Base-by-base conservation (phyloP, 352 stramenopile species). In the Pythium vanterpoolii region DNA sequence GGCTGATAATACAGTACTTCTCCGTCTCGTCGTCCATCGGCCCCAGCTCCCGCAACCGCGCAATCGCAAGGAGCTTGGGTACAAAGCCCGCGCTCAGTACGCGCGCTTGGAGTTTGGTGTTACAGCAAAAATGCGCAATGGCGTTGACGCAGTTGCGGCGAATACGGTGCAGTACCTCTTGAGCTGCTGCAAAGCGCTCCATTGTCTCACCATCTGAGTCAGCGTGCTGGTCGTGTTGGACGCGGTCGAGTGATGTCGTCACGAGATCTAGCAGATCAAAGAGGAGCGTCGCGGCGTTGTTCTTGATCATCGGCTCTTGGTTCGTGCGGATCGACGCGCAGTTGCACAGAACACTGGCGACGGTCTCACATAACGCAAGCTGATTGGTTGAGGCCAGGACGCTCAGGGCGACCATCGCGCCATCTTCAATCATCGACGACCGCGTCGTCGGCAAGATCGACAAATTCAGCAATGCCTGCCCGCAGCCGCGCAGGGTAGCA, bases 391-490 rank as follows among this genome's bases (percentile, higher is more conserved):
- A 61, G 1, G 62, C 38, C 16, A 94, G 53, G 14, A 88, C 73
- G 47, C 75, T 70, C 2, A 94, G 59, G 31, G 76, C 83, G 8
- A 62, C 45, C 38, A 94, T 65, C 4, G 70, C 81, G 34, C 84
- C 84, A 56, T 93, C 84, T 54, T 94, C 84, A 24, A 94, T 73
- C 60, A 93, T 74, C 19, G 74, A 71, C 1, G 76, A 71, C 21
- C 85, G 82, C 9, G 85, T 93, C 21, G 83, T 90, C 4, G 81
- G 80, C 18, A 91, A 49, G 33, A 94, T 89, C 16, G 85, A 94
- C 23, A 94, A 67, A 42, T 93, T 94, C 2, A 94, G 56, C 16
- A 93, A 52, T 28, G 77, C 82, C 45, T 84, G 79, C 33, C 76
- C 77, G 57, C 77, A 89, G 18, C 56, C 52, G 27, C 62, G 57